A percentile compares a stretch with the other conserved stretches of the same genome.
These are phyloP conservation scores for Clarireedia paspali DNA, from an alignment of 2,329 filamentous ascomycete species.

Conservation along the genomic window DNA sequence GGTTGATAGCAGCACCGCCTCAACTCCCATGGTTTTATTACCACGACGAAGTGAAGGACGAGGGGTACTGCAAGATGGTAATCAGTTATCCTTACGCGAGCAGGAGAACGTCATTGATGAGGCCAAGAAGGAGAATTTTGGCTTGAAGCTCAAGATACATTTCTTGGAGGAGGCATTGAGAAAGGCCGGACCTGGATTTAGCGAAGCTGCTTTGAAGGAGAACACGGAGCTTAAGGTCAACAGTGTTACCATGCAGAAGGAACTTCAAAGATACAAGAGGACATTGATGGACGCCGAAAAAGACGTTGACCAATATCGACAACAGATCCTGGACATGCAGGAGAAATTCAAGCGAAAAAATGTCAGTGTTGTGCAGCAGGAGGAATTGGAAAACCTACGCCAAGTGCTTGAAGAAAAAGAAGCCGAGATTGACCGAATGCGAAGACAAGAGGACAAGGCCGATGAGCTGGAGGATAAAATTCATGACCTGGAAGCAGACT, in stretches of 20 bases:
- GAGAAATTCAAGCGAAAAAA: conserved; percentile 73
- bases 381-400: conserved; percentile 51
- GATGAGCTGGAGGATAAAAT: conserved; percentile 67
- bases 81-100: conserved; percentile 84
- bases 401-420: conserved; percentile 50
- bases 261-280: conserved; percentile 81
- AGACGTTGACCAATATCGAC: conserved; percentile 75
- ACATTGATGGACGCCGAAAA: conserved; percentile 73
- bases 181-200: conserved; percentile 83
- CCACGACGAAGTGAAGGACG: conserved; percentile 55
- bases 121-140: conserved; percentile 98
- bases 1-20: conserved; percentile 66
- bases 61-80: conserved; percentile 72
- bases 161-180: conserved; percentile 87
- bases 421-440: conserved; percentile 39
- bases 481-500: conserved; percentile 65
- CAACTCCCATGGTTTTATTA: conserved; percentile 70
- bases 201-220: conserved; percentile 80
- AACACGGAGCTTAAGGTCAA: conserved; percentile 95
- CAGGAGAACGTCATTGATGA: conserved; percentile 94
- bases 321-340: conserved; percentile 75
- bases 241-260: conserved; percentile 80
- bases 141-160: conserved; percentile 92
- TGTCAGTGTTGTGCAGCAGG: conserved; percentile 60
- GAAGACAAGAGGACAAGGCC: conserved; percentile 49